A percentile compares a stretch with the other conserved stretches of the same genome.
These are phyloP conservation scores for Candida endomychidarum DNA, from an alignment of 805 yeast genomes.

Conservation along the genomic window DNA sequence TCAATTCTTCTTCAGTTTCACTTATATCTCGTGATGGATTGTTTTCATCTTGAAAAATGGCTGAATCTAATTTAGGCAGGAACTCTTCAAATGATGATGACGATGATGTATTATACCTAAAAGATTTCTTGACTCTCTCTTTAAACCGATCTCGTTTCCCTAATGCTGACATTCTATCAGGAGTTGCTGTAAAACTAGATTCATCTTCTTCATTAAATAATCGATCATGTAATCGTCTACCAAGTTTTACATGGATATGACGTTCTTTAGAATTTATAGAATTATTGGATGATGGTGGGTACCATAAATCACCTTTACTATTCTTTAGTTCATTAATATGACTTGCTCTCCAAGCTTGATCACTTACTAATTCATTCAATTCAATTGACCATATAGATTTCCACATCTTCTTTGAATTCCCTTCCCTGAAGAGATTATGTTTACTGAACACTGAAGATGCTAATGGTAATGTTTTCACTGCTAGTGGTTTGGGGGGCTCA, in stretches of 20 bases:
- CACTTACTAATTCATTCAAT: constrained; percentile 56
- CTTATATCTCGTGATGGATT: constrained; percentile 1
- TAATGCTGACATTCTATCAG: constrained; percentile 6
- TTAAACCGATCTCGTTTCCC: constrained; percentile 14
- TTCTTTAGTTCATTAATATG: constrained; percentile 54
- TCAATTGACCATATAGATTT: constrained; percentile 66
- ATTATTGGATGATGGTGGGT: constrained; percentile 29
- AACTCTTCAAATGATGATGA: constrained; percentile 7
- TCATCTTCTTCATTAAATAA: constrained; percentile 26
- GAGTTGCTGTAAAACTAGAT: not conserved
- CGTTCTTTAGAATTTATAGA: constrained; percentile 4
- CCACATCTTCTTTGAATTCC: constrained; percentile 31
- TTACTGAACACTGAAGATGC: constrained; percentile 63
- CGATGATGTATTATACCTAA: constrained; percentile 9
- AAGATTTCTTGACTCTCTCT: constrained; percentile 8
- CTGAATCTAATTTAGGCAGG: not conserved
- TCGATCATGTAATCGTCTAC: constrained; percentile 31
- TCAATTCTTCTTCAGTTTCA: constrained; percentile 4
- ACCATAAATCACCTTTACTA: constrained; percentile 53
- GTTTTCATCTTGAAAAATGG: not conserved
- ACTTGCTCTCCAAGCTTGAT: constrained; percentile 54
- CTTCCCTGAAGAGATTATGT: constrained; percentile 20
- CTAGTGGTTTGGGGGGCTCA: constrained; percentile 45
- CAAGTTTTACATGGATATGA: constrained; percentile 4
- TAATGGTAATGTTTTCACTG: constrained; percentile 52